Percentiles rank a stretch among this genome's conserved stretches.
phyloP scores from a whole-genome alignment of 1,139 yeast genomes.

The Candida sp. region DNA sequence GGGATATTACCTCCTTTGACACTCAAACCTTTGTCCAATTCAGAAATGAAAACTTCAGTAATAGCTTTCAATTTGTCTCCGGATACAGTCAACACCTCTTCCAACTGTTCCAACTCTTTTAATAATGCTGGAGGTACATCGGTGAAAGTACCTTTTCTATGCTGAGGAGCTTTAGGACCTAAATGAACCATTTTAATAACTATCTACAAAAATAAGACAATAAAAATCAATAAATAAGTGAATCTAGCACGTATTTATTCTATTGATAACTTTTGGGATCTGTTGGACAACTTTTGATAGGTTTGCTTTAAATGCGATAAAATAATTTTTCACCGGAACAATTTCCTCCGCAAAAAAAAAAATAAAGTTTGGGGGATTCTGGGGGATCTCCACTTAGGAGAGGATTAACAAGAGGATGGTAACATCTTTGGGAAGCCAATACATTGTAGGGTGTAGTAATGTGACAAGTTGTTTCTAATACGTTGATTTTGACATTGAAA shows the following conservation, averaged over 20 bases:
- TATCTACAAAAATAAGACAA: background rate
- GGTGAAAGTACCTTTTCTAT: conserved; percentile 77
- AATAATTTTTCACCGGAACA: background rate
- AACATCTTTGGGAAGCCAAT: too few relatives aligned
- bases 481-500: too few relatives aligned
- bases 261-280: too few relatives aligned
- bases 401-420: too few relatives aligned
- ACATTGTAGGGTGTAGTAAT: too few relatives aligned
- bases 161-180: conserved; percentile 82
- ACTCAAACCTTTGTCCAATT: conserved; percentile 77
- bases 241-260: too few relatives aligned
- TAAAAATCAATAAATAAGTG: background rate
- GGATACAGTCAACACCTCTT: conserved; percentile 61
- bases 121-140: conserved; percentile 68
- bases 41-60: conserved; percentile 58
- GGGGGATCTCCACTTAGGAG: too few relatives aligned
- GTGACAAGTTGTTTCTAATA: too few relatives aligned
- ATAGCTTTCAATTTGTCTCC: conserved; percentile 59
- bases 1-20: conserved; percentile 83
- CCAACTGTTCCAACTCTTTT: conserved; percentile 56
- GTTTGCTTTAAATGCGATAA: background rate
- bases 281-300: background rate
- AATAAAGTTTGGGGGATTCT: too few relatives aligned
- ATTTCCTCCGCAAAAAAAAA: background rate
- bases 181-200: conserved; percentile 62